phyloP scores from a whole-genome alignment of 2,329 filamentous ascomycete species.

The Calcarisporium arbuscula region DNA sequence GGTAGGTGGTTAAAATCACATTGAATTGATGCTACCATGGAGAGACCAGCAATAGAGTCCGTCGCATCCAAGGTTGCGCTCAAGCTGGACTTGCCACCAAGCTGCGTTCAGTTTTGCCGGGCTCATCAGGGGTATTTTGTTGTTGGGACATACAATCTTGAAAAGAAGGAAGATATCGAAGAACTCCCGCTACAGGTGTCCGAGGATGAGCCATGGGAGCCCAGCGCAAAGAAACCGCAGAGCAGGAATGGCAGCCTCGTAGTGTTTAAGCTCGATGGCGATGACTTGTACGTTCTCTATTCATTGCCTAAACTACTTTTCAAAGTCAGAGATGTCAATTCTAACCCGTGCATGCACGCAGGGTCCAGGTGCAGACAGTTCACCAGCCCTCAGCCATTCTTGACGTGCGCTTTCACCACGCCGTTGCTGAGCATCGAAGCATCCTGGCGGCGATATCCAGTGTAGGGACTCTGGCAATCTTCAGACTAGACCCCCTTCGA shows the following conservation, averaged over 20 bases:
- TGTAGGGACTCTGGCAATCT: slow-evolving; percentile 63
- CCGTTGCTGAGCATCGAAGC: slow-evolving; percentile 27
- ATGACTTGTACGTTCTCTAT: slow-evolving; percentile 47
- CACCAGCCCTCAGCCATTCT: slow-evolving; percentile 68
- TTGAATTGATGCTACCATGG: too few species aligned
- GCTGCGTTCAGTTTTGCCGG: slow-evolving; percentile 71
- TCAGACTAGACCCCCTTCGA: slow-evolving; percentile 40
- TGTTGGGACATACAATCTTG: slow-evolving; percentile 78
- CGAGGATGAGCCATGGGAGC: slow-evolving; percentile 17
- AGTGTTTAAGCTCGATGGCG: slow-evolving; percentile 51
- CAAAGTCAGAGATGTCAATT: neutral
- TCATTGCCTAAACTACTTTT: too few species aligned
- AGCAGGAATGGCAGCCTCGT: slow-evolving; percentile 68
- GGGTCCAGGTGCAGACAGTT: slow-evolving; percentile 45
- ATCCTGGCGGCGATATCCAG: slow-evolving; percentile 73
- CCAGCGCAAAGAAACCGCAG: slow-evolving; percentile 39
- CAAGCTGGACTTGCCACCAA: slow-evolving; percentile 62
- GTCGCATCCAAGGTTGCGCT: slow-evolving; percentile 41
- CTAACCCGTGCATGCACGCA: slow-evolving; percentile 8
- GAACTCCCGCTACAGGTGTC: too few species aligned
- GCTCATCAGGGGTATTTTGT: slow-evolving; percentile 59
- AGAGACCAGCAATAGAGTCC: slow-evolving; percentile 9
- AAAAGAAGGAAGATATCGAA: slow-evolving; percentile 35
- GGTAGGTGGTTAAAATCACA: too few species aligned
- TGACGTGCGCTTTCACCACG: slow-evolving; percentile 73